Conservation (phyloP, 257 asterid genomes). For the Solanum arcanum region DNA sequence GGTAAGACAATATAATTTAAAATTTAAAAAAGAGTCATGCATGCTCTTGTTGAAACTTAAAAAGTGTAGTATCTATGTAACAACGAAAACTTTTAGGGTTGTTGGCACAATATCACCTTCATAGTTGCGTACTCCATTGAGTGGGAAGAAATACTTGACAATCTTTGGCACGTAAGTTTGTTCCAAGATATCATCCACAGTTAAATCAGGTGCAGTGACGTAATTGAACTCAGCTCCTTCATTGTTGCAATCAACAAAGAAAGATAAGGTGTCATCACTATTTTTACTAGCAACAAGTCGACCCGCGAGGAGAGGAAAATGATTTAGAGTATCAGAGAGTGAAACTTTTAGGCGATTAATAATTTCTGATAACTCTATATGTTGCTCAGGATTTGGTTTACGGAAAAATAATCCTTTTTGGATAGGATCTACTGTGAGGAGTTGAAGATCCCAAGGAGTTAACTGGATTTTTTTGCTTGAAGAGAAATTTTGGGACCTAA, state of each 20-base stretch:
- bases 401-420: constrained; percentile 27
- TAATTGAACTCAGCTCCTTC: constrained; percentile 26
- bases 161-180: constrained; percentile 8
- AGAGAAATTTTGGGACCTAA: not conserved
- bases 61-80: no score
- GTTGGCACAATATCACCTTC: constrained; percentile 2
- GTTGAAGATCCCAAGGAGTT: constrained; percentile 29
- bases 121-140: constrained; percentile 15
- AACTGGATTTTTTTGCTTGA: not conserved
- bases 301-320: constrained; percentile 51
- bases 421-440: constrained; percentile 13
- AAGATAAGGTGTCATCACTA: not conserved
- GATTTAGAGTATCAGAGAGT: constrained; percentile 29
- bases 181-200: constrained; percentile 10
- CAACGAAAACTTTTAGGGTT: not conserved
- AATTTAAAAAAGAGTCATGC: not conserved
- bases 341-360: constrained; percentile 25
- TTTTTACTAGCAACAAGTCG: constrained; percentile 17
- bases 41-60: not conserved
- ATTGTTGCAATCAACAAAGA: constrained; percentile 28
- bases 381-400: constrained; percentile 13
- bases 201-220: constrained; percentile 8
- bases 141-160: constrained; percentile 19
- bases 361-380: not conserved
- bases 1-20: not conserved